phyloP scores from a whole-genome alignment of 108 stramenopile species.

The Tribonema minus region DNA sequence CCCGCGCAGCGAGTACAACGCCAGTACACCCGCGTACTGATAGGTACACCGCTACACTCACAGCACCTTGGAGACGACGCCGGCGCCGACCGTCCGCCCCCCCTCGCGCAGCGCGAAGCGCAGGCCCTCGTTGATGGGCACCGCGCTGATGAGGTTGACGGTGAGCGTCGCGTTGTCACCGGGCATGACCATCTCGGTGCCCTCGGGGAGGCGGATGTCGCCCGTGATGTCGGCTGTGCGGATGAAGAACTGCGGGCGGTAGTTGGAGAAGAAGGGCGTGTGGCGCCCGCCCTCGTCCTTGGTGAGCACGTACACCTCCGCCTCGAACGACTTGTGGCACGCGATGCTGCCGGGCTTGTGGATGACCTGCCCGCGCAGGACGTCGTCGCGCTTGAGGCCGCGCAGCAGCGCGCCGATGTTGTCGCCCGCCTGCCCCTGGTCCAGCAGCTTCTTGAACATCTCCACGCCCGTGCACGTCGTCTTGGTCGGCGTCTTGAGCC shows the following conservation, averaged over 20 bases:
- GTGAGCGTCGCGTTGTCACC: slow-evolving; percentile 92
- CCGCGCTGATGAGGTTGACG: slow-evolving; percentile 85
- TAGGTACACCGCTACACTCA: too few relatives aligned
- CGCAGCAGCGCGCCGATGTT: slow-evolving; percentile 94
- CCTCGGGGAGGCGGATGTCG: slow-evolving; percentile 71
- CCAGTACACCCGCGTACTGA: too few relatives aligned
- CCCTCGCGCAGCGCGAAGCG: slow-evolving; percentile 98
- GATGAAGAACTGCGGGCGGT: slow-evolving; percentile 98
- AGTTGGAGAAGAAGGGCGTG: slow-evolving; percentile 97
- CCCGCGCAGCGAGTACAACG: too few relatives aligned
- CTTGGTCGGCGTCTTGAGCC: slow-evolving; percentile 8
- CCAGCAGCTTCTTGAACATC: slow-evolving; percentile 97
- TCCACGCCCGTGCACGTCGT: slow-evolving; percentile 76
- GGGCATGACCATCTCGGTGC: slow-evolving; percentile 98
- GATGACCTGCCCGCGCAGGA: slow-evolving; percentile 91
- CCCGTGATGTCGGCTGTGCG: slow-evolving; percentile 98
- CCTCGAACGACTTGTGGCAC: slow-evolving; percentile 81
- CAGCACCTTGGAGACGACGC: slow-evolving; percentile 87
- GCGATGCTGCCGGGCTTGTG: slow-evolving; percentile 76
- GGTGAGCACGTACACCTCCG: slow-evolving; percentile 90
- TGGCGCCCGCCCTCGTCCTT: slow-evolving; percentile 98
- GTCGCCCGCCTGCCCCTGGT: slow-evolving; percentile 83
- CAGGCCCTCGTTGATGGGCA: slow-evolving; percentile 84
- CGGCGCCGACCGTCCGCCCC: slow-evolving; percentile 95
- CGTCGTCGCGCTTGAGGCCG: slow-evolving; percentile 93